Base-by-base conservation (phyloP, 1,139 yeast genomes). In the Insectozyma bohioensis region DNA sequence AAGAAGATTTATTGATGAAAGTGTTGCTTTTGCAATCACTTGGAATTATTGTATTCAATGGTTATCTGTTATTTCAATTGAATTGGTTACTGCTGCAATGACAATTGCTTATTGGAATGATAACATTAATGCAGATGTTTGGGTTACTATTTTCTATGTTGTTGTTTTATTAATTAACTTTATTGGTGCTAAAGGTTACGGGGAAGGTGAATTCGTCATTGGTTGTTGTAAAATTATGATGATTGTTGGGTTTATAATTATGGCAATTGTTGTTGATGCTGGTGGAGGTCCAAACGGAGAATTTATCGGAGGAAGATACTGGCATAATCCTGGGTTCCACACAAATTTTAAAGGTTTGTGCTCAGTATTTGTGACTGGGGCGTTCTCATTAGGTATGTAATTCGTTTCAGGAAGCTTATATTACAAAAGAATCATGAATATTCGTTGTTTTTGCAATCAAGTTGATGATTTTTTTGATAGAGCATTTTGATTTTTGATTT, bases 231-330 rank as follows among this genome's bases (percentile, higher is more conserved):
- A 67, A 48, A 56, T 67, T 30, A 22, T 61, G 28, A 62, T 63
- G 52, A 52, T 67, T 29, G 48, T 54, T 13, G 74, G 72, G 0
- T 67, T 65, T 37, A 55, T 67, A 34, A 55, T 67, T 29, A 61
- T 60, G 54, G 69, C 69, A 25, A 61, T 67, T 22, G 56, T 65
- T 19, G 52, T 65, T 30, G 61, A 63, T 36, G 53, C 60, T 39
- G 74, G 74, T 37, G 73, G 67, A 29, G 64, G 66, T 23, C 55
- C 58, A 10, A 40, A 44, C 12, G 40, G 36, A 16, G 69, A 68
- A 3, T 67, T 54, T 40, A 63, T 71, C 42, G 78, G 78, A 19
- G 75, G 73, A 26, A 58, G 53, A 35, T 67, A 65, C 45, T 72
- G 77, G 77, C 56, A 58, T 35, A 47, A 65, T 34, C 73, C 72